Evolutionary conservation across 2,329 filamentous ascomycete species (phyloP).

Genomic region (Aspergillus sp.): DNA sequence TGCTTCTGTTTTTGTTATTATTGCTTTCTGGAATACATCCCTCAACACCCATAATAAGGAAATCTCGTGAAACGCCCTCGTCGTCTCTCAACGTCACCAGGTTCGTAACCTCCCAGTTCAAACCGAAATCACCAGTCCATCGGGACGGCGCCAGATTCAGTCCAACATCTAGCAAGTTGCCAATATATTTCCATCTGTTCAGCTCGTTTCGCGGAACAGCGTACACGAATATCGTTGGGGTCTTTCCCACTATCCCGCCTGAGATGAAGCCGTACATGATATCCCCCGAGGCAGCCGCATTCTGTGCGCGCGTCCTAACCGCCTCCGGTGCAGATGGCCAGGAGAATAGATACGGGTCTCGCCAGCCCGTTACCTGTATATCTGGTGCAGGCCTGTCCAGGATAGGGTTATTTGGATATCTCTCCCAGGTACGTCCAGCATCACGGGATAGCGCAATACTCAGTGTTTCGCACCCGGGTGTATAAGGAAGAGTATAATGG

Average conservation of each 20-base stretch:
- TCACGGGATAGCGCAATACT: conserved; percentile 41
- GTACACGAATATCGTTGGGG: conserved; percentile 52
- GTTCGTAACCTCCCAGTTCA: conserved; percentile 55
- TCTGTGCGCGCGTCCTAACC: not conserved
- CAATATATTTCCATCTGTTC: conserved; percentile 48
- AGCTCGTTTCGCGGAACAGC: conserved; percentile 41
- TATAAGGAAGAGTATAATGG: conserved; percentile 42
- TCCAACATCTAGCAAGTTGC: conserved; percentile 44
- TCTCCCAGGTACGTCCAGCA: conserved; percentile 39
- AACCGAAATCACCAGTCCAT: conserved; percentile 53
- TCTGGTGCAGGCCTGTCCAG: conserved; percentile 34
- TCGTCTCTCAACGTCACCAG: conserved; percentile 44
- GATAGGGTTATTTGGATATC: conserved; percentile 38
- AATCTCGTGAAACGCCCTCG: conserved; percentile 33
- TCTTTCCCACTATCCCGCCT: conserved; percentile 44
- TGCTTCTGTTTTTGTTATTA: not conserved
- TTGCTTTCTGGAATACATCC: conserved; percentile 30
- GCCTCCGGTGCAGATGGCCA: conserved; percentile 29
- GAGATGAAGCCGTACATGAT: conserved; percentile 50
- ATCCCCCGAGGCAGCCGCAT: not conserved
- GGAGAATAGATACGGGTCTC: conserved; percentile 41
- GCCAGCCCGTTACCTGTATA: conserved; percentile 42
- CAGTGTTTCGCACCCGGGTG: conserved; percentile 37
- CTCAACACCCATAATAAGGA: conserved; percentile 50
- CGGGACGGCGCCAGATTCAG: conserved; percentile 40